These are phyloP conservation scores for Hyaloperonospora brassicae DNA, from an alignment of 352 stramenopile genomes.

Conservation along the genomic window DNA sequence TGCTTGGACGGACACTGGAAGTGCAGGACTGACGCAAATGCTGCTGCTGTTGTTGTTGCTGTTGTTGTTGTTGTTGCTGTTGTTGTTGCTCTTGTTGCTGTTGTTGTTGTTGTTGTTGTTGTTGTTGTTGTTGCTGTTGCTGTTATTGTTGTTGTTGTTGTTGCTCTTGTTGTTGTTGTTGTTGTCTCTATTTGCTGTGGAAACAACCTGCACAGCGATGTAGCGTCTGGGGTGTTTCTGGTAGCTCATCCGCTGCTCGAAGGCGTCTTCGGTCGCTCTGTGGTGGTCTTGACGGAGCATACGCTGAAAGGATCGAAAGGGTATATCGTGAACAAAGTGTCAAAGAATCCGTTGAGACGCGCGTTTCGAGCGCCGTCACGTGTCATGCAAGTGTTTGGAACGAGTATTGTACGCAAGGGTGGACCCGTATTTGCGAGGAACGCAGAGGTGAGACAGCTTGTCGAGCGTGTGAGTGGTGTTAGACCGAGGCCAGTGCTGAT, in stretches of 20 bases:
- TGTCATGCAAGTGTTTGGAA: constrained; percentile 52
- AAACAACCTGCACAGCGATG: constrained; percentile 16
- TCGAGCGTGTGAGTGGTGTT: neutral
- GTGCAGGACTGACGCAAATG: neutral
- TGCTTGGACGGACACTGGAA: neutral
- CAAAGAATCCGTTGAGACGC: constrained; percentile 42
- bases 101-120: too few species aligned
- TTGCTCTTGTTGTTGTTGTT: too few species aligned
- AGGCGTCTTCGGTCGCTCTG: constrained; percentile 61
- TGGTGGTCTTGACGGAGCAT: constrained; percentile 73
- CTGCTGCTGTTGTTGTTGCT: neutral
- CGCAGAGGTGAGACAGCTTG: constrained; percentile 35
- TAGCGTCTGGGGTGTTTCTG: constrained; percentile 55
- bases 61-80: constrained; percentile 4
- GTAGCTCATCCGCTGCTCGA: constrained; percentile 64
- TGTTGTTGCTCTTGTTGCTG: too few species aligned
- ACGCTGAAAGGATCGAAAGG: constrained; percentile 45
- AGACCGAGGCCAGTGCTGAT: neutral
- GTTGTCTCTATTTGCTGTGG: too few species aligned
- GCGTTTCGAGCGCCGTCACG: constrained; percentile 53
- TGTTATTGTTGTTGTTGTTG: too few species aligned
- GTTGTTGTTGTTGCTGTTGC: too few species aligned
- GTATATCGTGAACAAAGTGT: constrained; percentile 69
- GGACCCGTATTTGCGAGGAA: constrained; percentile 57
- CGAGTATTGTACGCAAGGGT: constrained; percentile 47